phyloP scores from a whole-genome alignment of 2,329 filamentous ascomycete genomes.

The Thielaviopsis ethacetica region DNA sequence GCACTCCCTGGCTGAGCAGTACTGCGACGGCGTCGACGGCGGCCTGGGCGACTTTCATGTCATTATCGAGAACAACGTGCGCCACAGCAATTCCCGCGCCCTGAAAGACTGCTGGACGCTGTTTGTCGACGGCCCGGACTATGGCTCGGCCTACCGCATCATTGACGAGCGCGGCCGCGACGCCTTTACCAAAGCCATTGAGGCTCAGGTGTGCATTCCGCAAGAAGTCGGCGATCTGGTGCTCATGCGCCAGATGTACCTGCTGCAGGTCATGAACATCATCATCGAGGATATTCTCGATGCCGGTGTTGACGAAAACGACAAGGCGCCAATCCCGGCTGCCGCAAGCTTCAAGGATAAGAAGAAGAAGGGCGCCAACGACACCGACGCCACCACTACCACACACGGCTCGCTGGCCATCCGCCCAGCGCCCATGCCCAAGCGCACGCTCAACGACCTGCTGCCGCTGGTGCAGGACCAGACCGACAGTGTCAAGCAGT shows the following conservation, averaged over 20 bases:
- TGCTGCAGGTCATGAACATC: constrained; percentile 25
- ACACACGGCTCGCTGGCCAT: constrained; percentile 18
- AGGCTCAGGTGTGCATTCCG: constrained; percentile 16
- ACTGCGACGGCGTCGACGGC: constrained; percentile 17
- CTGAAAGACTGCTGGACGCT: constrained; percentile 21
- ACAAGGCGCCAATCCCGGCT: constrained; percentile 13
- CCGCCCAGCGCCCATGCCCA: constrained; percentile 15
- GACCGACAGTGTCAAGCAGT: constrained; percentile 19
- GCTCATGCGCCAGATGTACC: constrained; percentile 21
- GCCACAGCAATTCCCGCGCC: constrained; percentile 13
- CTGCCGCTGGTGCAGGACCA: constrained; percentile 20
- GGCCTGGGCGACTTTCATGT: constrained; percentile 21
- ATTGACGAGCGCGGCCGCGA: neutral
- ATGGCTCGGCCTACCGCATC: constrained; percentile 22
- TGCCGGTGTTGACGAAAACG: constrained; percentile 19
- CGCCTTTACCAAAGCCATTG: constrained; percentile 15
- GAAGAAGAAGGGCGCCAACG: neutral
- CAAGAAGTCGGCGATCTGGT: constrained; percentile 21
- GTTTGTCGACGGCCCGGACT: constrained; percentile 20
- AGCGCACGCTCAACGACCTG: constrained; percentile 20
- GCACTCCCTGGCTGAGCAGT: constrained; percentile 20
- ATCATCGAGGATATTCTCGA: constrained; percentile 27
- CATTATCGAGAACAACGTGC: constrained; percentile 21
- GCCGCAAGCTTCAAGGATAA: neutral
- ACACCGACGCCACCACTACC: constrained; percentile 6